Conservation (phyloP, 108 stramenopile species). For the Pseudonitzschia pungens region DNA sequence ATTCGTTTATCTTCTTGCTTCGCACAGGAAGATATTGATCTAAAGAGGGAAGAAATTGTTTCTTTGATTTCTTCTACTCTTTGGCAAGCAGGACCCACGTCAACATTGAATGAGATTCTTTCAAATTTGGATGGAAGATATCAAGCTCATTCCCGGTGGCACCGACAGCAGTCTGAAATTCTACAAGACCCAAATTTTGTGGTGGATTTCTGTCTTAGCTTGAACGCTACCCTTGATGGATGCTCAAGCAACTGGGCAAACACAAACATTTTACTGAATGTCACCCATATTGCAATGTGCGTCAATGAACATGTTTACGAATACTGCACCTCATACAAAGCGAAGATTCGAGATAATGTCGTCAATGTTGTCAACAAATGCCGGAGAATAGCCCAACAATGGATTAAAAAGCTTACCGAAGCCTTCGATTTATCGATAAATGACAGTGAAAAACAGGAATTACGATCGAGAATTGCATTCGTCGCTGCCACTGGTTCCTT, state of each 20-base stretch:
- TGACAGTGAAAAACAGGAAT: background rate
- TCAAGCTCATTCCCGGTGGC: background rate
- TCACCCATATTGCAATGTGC: constrained; percentile 2
- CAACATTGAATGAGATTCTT: background rate
- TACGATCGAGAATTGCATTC: background rate
- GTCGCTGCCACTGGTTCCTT: constrained; percentile 3
- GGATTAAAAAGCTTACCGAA: background rate
- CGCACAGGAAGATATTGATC: background rate
- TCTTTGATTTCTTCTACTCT: background rate
- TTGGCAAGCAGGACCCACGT: constrained; percentile 3
- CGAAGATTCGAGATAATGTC: background rate
- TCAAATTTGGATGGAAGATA: background rate
- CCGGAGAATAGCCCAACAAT: background rate
- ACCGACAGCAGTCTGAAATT: background rate
- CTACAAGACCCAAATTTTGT: constrained; percentile 2
- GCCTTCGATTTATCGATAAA: background rate
- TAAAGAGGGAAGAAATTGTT: background rate
- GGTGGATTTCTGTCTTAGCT: background rate
- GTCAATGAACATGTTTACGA: background rate
- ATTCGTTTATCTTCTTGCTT: constrained; percentile 1
- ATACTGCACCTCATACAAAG: background rate
- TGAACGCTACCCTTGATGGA: background rate
- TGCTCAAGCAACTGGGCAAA: constrained; percentile 10
- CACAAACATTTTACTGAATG: background rate
- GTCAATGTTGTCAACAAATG: background rate